Conservation (phyloP, 257 asterid genomes). For the Voacanga thouarsii region DNA sequence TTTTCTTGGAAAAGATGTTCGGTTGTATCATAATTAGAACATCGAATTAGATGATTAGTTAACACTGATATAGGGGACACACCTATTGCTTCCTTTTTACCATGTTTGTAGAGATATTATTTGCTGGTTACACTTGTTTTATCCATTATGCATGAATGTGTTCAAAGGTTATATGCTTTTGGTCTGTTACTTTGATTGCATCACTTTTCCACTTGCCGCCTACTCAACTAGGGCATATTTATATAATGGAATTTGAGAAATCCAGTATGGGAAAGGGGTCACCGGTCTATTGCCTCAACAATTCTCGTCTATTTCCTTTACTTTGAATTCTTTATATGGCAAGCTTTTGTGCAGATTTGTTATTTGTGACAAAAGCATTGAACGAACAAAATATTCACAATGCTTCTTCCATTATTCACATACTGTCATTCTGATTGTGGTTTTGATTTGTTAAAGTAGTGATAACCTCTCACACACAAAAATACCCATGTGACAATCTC, state of each 20-base stretch:
- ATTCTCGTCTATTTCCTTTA: not conserved
- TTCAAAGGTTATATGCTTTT: constrained; percentile 22
- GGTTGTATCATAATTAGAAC: not conserved
- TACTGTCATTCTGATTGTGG: not conserved
- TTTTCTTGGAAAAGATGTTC: constrained; percentile 1
- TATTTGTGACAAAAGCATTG: constrained; percentile 14
- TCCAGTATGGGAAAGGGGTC: not conserved
- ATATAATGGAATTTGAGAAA: constrained; percentile 9
- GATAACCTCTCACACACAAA: not conserved
- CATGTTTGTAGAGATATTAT: not conserved
- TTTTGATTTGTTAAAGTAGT: not conserved
- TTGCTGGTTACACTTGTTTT: not conserved
- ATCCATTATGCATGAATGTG: constrained; percentile 13
- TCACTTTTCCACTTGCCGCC: constrained; percentile 22
- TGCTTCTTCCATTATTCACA: not conserved
- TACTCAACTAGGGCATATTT: constrained; percentile 11
- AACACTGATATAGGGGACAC: not conserved
- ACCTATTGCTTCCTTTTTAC: constrained; percentile 5
- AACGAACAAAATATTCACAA: constrained; percentile 13
- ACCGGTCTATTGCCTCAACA: not conserved
- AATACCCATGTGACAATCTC: not conserved
- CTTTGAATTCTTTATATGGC: constrained; percentile 1
- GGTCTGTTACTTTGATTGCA: constrained; percentile 23
- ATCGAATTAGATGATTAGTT: not conserved
- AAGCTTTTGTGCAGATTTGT: constrained; percentile 8